Base-by-base conservation (phyloP, 768 basidiomycete species). In the Hygrocybe coccinea region DNA sequence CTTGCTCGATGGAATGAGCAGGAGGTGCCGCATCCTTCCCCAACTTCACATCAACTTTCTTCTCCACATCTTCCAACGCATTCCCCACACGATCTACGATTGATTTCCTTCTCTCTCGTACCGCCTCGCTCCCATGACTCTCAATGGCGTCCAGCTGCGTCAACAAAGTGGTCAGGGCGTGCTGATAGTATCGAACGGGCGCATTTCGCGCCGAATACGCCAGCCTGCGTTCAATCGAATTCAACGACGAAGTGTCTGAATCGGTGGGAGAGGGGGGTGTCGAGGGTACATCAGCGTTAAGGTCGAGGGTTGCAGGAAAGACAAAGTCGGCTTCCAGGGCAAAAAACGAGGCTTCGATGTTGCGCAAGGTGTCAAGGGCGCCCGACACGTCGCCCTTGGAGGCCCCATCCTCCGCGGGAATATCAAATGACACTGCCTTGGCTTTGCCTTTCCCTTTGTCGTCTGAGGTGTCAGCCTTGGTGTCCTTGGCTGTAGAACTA, bases 111-210 rank as follows among this genome's bases (percentile, higher is more conserved):
- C 61, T 69, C 19, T 67, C 67, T 47, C 87, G 66, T 44, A 90
- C 71, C 9, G 65, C 72, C 22, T 72, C 72, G 58, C 84, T 80
- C 2, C 87, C 87, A 48, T 72, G 75, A 59, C 83, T 85, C 33
- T 83, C 77, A 25, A 89, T 74, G 0, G 73, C 76, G 61, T 89
- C 87, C 22, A 89, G 73, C 57, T 76, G 72, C 10, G 73, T 62
- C 17, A 90, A 68, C 22, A 90, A 73, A 38, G 74, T 69, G 50
- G 75, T 75, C n/a, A 89, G 69, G 17, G 78, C 76, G 60, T 87
- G 77, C 60, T 84, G 80, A 67, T 86, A 84, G 58, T 74, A 77
- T 53, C 82, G 82, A 37, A 89, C 70, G 0, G 82, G 77, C 24
- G 80, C 77, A 65, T 88, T 89, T 46, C 65, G 69, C 9, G 79